Conservation (phyloP, 2,329 filamentous ascomycete genomes). For the Xylaria sp. region DNA sequence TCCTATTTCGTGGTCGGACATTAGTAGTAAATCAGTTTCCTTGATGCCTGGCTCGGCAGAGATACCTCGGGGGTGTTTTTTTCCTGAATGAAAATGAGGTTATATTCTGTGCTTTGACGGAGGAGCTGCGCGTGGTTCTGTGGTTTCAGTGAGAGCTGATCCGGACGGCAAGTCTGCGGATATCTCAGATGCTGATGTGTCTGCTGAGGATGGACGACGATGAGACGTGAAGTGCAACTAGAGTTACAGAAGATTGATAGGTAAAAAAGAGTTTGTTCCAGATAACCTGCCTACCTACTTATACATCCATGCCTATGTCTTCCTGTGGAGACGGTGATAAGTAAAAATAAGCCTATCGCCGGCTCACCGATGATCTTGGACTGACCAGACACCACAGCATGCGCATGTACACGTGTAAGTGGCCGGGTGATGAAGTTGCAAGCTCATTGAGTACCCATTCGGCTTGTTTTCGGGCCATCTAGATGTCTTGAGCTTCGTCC, state of each 20-base stretch:
- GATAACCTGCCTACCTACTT: not conserved
- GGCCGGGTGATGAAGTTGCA: not conserved
- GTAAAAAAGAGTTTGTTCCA: not conserved
- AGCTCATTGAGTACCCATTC: not conserved
- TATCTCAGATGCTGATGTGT: not conserved
- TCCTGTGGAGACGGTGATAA: not conserved
- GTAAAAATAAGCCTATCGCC: not conserved
- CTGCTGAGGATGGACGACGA: not conserved
- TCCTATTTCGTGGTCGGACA: slow-evolving; percentile 9
- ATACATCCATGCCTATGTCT: not conserved
- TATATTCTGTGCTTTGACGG: slow-evolving; percentile 1
- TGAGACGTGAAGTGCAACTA: not conserved
- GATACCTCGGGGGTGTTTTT: slow-evolving; percentile 6
- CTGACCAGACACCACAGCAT: not conserved
- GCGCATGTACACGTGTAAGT: not conserved
- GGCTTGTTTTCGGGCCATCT: not conserved
- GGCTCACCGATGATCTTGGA: not conserved
- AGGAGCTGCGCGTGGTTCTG: not conserved
- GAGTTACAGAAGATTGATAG: not conserved
- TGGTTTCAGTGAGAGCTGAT: not conserved
- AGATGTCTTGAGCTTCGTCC: not conserved
- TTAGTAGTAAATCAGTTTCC: slow-evolving; percentile 9
- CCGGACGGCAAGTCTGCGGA: not conserved
- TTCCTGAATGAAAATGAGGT: slow-evolving; percentile 14
- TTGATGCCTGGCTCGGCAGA: slow-evolving; percentile 14